Evolutionary conservation across 768 basidiomycete species (phyloP).

Genomic region (Lentinula boryana): DNA sequence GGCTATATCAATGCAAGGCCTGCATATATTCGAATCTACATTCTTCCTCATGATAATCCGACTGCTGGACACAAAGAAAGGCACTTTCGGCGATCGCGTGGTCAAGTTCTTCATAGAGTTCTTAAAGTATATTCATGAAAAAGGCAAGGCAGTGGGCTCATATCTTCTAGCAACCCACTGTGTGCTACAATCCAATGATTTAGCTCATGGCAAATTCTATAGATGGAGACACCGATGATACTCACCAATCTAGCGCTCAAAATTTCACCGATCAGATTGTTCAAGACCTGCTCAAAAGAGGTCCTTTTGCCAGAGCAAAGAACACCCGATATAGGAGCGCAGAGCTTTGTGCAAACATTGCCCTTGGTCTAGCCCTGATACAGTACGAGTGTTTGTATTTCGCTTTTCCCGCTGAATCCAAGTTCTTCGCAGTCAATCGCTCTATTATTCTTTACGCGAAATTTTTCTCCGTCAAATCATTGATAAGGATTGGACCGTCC

Average conservation of each 20-base stretch:
- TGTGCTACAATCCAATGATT: too few species aligned
- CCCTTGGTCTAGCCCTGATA: slow-evolving; percentile 73
- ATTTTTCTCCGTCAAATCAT: slow-evolving; percentile 64
- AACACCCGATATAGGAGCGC: slow-evolving; percentile 74
- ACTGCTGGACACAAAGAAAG: slow-evolving; percentile 69
- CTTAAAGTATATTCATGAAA: slow-evolving; percentile 66
- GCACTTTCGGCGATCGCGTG: slow-evolving; percentile 65
- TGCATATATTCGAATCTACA: slow-evolving; percentile 67
- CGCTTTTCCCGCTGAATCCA: background rate
- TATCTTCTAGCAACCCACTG: too few species aligned
- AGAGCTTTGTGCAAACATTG: slow-evolving; percentile 73
- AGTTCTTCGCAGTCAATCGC: slow-evolving; percentile 42
- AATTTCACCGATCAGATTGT: slow-evolving; percentile 64
- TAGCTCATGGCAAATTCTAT: slow-evolving; percentile 12
- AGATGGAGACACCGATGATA: slow-evolving; percentile 36
- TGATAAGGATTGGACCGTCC: slow-evolving; percentile 74
- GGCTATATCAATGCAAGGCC: slow-evolving; percentile 54
- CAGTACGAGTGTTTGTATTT: slow-evolving; percentile 49
- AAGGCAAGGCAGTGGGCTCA: slow-evolving; percentile 41
- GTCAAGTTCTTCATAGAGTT: slow-evolving; percentile 82
- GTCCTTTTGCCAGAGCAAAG: slow-evolving; percentile 85
- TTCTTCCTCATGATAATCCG: slow-evolving; percentile 57
- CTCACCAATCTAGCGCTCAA: slow-evolving; percentile 51
- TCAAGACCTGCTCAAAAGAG: slow-evolving; percentile 62
- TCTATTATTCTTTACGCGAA: slow-evolving; percentile 56